phyloP scores from a whole-genome alignment of 805 yeast genomes.

The Pichia thaimueangensis region DNA sequence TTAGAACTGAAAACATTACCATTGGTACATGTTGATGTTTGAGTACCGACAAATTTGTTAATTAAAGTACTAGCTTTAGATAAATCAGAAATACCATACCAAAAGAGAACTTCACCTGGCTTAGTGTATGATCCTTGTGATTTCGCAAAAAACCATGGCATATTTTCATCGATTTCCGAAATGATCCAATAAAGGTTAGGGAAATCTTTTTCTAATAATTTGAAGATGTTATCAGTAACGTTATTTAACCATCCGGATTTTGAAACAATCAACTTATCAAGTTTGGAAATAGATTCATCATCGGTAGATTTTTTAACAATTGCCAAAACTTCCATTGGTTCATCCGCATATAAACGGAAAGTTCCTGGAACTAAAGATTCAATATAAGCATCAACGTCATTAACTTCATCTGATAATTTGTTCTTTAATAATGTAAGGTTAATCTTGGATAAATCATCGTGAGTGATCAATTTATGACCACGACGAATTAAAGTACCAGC shows the following conservation, averaged over 20 bases:
- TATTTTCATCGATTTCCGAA: slow-evolving; percentile 82
- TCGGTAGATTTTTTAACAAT: slow-evolving; percentile 50
- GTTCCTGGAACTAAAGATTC: slow-evolving; percentile 45
- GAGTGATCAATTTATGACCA: slow-evolving; percentile 80
- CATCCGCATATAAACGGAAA: slow-evolving; percentile 87
- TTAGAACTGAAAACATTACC: slow-evolving; percentile 44
- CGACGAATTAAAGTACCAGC: slow-evolving; percentile 98
- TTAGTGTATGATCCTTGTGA: slow-evolving; percentile 92
- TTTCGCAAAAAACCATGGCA: slow-evolving; percentile 85
- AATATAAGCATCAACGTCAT: slow-evolving; percentile 76
- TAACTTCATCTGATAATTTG: slow-evolving; percentile 69
- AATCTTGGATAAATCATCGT: slow-evolving; percentile 65
- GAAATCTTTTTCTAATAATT: slow-evolving; percentile 70
- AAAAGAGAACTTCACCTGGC: slow-evolving; percentile 84
- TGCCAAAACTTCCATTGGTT: slow-evolving; percentile 90
- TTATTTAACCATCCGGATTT: slow-evolving; percentile 96
- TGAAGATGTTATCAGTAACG: slow-evolving; percentile 91
- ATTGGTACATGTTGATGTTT: slow-evolving; percentile 29
- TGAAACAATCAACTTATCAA: slow-evolving; percentile 83
- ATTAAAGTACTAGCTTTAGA: slow-evolving; percentile 58
- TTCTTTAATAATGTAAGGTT: slow-evolving; percentile 56
- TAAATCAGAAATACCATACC: slow-evolving; percentile 81
- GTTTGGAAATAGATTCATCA: slow-evolving; percentile 48
- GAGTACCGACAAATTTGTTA: slow-evolving; percentile 38
- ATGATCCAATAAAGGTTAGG: slow-evolving; percentile 79